Evolutionary conservation across 345 rosid genomes (phyloP).

Genomic region (Acer saccharum): DNA sequence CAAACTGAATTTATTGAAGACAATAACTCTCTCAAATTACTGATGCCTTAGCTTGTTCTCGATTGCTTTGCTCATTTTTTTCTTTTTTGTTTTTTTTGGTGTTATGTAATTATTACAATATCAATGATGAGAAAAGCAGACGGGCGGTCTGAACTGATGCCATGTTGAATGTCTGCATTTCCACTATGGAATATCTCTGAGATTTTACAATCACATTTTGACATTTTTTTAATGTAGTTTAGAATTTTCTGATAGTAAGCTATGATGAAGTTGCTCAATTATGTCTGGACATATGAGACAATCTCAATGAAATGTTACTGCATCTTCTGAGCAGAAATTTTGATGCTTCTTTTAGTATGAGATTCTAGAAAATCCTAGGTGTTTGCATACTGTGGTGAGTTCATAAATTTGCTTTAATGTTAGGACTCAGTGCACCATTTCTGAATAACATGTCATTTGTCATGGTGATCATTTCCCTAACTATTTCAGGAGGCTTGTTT

Average conservation of each 20-base stretch:
- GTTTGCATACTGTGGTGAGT: too few species aligned
- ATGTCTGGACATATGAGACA: conserved; percentile 71
- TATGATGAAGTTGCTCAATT: conserved; percentile 52
- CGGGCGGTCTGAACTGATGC: conserved; percentile 97
- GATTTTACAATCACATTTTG: too few species aligned
- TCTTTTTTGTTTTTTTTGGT: not conserved
- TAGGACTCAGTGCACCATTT: too few species aligned
- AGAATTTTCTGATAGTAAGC: conserved; percentile 16
- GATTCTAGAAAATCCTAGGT: too few species aligned
- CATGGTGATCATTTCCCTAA: too few species aligned
- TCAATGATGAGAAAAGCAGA: conserved; percentile 83
- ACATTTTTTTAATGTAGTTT: too few species aligned
- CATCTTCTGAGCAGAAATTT: conserved; percentile 49
- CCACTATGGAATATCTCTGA: conserved; percentile 59
- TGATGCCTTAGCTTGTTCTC: conserved; percentile 42
- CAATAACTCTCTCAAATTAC: conserved; percentile 50
- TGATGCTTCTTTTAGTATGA: too few species aligned
- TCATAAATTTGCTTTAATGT: too few species aligned
- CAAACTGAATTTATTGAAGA: conserved; percentile 54
- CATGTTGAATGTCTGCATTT: conserved; percentile 80
- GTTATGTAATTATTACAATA: too few species aligned
- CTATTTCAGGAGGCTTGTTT: too few species aligned
- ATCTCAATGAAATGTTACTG: conserved; percentile 39
- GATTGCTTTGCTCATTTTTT: too few species aligned
- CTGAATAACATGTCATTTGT: too few species aligned